Conservation (phyloP, 2,329 filamentous ascomycete species). For the Bertia moriformis region DNA sequence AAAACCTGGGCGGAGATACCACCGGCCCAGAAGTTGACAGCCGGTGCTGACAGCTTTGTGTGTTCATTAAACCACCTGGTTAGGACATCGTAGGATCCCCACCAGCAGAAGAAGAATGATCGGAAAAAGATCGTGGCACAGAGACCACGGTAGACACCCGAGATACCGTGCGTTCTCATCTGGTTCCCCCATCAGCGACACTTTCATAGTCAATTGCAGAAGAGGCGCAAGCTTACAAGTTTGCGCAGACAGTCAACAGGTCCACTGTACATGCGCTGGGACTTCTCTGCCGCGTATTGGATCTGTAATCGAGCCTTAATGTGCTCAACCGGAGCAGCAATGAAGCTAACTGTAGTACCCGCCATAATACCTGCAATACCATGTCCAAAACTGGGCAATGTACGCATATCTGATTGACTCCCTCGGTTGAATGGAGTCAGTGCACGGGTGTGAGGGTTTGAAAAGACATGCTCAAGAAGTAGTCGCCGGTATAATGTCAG, state of each 20-base stretch:
- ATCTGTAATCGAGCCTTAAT: constrained; percentile 88
- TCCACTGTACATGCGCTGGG: constrained; percentile 66
- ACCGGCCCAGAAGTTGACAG: constrained; percentile 93
- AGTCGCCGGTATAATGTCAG: constrained; percentile 79
- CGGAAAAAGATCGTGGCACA: constrained; percentile 76
- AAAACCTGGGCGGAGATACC: constrained; percentile 87
- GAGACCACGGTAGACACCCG: constrained; percentile 75
- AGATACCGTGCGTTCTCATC: constrained; percentile 46
- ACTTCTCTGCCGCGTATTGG: constrained; percentile 73
- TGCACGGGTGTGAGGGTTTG: constrained; percentile 23
- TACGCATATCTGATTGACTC: constrained; percentile 12
- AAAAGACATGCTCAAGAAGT: constrained; percentile 68
- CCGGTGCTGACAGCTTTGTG: constrained; percentile 60
- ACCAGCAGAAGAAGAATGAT: constrained; percentile 95
- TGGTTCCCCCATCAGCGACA: no score
- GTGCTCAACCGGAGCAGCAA: constrained; percentile 88
- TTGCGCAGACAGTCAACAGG: constrained; percentile 72
- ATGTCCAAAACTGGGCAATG: constrained; percentile 66
- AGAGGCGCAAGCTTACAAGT: constrained; percentile 31
- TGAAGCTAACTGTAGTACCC: constrained; percentile 78
- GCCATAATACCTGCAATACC: constrained; percentile 77
- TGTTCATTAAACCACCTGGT: constrained; percentile 50
- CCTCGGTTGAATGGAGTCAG: constrained; percentile 14
- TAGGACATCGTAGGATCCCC: constrained; percentile 84
- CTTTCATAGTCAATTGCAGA: no score